Evolutionary conservation across 805 yeast species (phyloP), one percentile per base, ranked within the genome.

Genomic region (Deakozyma indianensis): DNA sequence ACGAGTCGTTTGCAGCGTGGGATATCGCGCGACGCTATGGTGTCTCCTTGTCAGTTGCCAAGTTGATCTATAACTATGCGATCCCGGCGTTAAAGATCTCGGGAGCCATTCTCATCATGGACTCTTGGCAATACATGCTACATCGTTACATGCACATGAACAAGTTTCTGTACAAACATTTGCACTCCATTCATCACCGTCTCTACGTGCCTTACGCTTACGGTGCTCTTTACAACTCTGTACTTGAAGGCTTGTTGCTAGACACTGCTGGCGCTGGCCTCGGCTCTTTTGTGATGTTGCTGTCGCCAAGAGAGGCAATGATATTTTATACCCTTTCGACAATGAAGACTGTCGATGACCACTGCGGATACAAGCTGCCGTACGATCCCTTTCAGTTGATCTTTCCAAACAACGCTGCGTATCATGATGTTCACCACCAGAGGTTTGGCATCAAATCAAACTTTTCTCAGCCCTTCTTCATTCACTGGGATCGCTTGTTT

Each of bases 351-450:
- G 95, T 92, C 43, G 97, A 92, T 61, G 98, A 92, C 62, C 98
- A 92, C 65, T 92, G 97, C 63, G 98, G 98, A n/a, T 92, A 90
- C 63, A 78, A 88, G 23, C 69, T 92, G 46, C 97, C 97, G 15
- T 83, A 69, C 61, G 98, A 92, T 63, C 78, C 88, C 21, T 83
- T 92, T 71, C 98, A 92, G 69, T 59, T 77, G 40, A 47, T 90
- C 21, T 92, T 92, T 74, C 97, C 96, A 51, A 92, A 92, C 67
- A 87, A 92, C 60, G 83, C 97, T 14, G 82, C 87, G 25, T 92
- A 87, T 63, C 98, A 92, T 59, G 98, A 92, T 64, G 88, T 92
- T 54, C 98, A 92, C 61, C 98, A 92, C 65, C 98, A 92, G 70
- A 78, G 77, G 56, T 92, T 90, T 71, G 98, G 98, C 32, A 78